Evolutionary conservation across 202 grass and related monocot species (phyloP), one percentile per base, ranked within the genome.

Genomic region (Dendrocalamus latiflorus): DNA sequence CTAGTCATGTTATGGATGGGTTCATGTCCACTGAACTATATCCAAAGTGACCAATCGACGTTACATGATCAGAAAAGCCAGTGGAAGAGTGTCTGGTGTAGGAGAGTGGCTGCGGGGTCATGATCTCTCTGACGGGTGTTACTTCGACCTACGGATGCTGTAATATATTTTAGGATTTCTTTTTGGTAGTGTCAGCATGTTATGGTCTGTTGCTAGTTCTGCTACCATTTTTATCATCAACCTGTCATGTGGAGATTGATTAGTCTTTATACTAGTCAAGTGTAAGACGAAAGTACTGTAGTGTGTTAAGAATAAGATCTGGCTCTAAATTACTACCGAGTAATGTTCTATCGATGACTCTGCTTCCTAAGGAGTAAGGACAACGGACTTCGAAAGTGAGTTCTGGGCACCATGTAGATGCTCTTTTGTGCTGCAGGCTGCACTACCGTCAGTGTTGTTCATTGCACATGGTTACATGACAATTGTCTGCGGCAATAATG

Each of bases 1-100:
- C 34, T 95, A 95, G 77, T 69, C 82, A 56, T 79, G 44, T 34
- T 43, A 30, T 72, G 44, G 42, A 41, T 73, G 47, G 49, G 8
- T 76, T 81, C 59, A 22, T 77, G 34, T 49, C 55, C 11, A 59
- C 18, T 72, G 47, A 30, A 61, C 48, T n/a, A n/a, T 17, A 30
- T 50, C 65, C n/a, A 0, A 79, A 66, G 28, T 34, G 26, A 53
- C 22, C 8, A 15, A 34, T 24, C 20, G 57, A 65, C 33, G 17
- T 55, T 72, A 13, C 37, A 63, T 68, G 30, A 33, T 49, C 61
- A 65, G 81, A 54, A 56, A 51, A 11, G 30, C 43, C 43, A 5
- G 24, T 22, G 37, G 12, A 62, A 48, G 25, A 22, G 74, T 64
- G 9, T 51, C 38, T 70, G 51, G 16, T 53, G 16, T 81, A 61